phyloP scores from a whole-genome alignment of 371 early-diverging fungal species.

The Mortierella sp. region DNA sequence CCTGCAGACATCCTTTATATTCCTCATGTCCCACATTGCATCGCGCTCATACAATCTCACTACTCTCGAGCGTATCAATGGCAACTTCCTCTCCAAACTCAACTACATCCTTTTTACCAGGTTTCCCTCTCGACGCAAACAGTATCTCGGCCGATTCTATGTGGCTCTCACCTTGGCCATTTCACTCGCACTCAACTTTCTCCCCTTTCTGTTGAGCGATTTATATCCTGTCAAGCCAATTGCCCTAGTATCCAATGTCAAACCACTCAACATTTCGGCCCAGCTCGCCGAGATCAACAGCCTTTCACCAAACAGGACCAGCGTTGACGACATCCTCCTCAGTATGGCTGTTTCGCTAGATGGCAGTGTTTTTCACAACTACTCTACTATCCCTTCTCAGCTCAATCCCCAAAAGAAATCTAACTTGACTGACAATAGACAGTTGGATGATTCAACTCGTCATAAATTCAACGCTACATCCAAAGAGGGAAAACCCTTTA shows the following conservation, averaged over 20 bases:
- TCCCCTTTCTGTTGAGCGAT: not conserved
- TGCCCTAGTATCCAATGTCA: not conserved
- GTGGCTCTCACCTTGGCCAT: not conserved
- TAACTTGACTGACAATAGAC: too few relatives aligned
- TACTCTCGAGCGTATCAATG: conserved; percentile 1
- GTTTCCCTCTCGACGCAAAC: not conserved
- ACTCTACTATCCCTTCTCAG: too few relatives aligned
- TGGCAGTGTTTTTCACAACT: too few relatives aligned
- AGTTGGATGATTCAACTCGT: too few relatives aligned
- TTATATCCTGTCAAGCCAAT: not conserved
- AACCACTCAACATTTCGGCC: too few relatives aligned
- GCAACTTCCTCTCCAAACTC: not conserved
- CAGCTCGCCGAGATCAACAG: too few relatives aligned
- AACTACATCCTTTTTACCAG: not conserved
- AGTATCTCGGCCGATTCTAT: conserved; percentile 2
- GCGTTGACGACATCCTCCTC: too few relatives aligned
- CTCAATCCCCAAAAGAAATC: too few relatives aligned
- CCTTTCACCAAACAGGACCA: too few relatives aligned
- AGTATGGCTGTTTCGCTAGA: too few relatives aligned
- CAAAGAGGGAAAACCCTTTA: not conserved
- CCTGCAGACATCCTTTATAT: not conserved
- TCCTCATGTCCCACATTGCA: conserved; percentile 1
- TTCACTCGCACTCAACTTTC: not conserved
- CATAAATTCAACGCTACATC: not conserved
- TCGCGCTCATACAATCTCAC: not conserved